A percentile compares a stretch with the other conserved stretches of the same genome.
Conservation (phyloP, 2,329 filamentous ascomycete species). For the Sporothrix globosa region DNA sequence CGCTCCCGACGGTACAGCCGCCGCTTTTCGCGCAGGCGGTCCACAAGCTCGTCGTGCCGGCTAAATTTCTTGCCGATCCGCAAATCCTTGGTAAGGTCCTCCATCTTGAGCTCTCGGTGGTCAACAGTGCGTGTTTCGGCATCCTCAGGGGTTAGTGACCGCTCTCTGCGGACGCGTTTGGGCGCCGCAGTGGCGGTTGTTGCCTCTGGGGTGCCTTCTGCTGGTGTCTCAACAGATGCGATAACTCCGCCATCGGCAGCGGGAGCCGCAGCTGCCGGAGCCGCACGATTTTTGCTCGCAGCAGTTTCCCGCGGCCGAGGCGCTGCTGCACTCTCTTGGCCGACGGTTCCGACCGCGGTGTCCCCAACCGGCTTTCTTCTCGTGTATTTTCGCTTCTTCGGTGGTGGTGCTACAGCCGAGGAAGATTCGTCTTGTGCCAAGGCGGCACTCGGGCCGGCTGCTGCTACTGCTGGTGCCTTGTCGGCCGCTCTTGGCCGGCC, state of each 20-base stretch:
- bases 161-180: constrained; percentile 44
- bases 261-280: not conserved
- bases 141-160: constrained; percentile 64
- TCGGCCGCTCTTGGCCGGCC: constrained; percentile 22
- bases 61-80: constrained; percentile 75
- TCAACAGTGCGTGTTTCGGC: constrained; percentile 67
- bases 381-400: constrained; percentile 32
- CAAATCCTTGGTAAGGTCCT: constrained; percentile 70
- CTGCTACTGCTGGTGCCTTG: not conserved
- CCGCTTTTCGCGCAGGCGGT: constrained; percentile 60
- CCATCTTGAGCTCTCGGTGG: constrained; percentile 69
- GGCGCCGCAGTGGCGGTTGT: constrained; percentile 31
- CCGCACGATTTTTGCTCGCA: constrained; percentile 12
- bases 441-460: not conserved
- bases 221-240: constrained; percentile 12
- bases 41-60: constrained; percentile 71
- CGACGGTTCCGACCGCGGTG: not conserved
- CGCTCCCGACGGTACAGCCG: constrained; percentile 39
- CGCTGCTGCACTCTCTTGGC: not conserved
- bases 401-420: not conserved
- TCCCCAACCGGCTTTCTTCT: constrained; percentile 23
- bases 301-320: not conserved
- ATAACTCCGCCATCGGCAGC: not conserved
- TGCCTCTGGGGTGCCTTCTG: not conserved
- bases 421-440: constrained; percentile 8